Conservation (phyloP, 495 filamentous ascomycete genomes). For the Aspergillus sclerotioniger region DNA sequence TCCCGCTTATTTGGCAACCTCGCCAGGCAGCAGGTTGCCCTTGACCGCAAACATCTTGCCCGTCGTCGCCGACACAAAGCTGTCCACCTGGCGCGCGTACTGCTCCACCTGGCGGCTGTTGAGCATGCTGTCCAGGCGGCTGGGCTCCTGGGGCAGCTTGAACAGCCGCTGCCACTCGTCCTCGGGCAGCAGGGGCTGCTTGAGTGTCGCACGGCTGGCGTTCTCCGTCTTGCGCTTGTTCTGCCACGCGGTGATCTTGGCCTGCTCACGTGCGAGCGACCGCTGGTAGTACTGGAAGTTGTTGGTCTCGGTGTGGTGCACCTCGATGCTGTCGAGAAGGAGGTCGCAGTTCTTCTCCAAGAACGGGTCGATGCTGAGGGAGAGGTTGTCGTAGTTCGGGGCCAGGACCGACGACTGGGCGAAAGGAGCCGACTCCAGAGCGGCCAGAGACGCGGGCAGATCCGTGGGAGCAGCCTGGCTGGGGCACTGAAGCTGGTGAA, state of each 20-base stretch:
- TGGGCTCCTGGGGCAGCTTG: constrained; percentile 94
- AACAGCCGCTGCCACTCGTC: constrained; percentile 98
- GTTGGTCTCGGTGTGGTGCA: constrained; percentile 96
- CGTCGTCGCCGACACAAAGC: constrained; percentile 86
- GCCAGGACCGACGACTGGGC: constrained; percentile 59
- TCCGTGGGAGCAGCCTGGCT: constrained; percentile 59
- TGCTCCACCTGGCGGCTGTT: constrained; percentile 96
- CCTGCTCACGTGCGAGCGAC: constrained; percentile 89
- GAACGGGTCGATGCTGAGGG: constrained; percentile 94
- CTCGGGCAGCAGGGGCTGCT: constrained; percentile 86
- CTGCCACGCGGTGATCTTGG: constrained; percentile 95
- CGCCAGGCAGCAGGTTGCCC: constrained; percentile 58
- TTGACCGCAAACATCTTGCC: constrained; percentile 98
- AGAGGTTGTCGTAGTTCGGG: constrained; percentile 84
- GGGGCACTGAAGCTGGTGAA: constrained; percentile 77
- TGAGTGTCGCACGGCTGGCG: constrained; percentile 73
- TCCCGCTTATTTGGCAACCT: constrained; percentile 38
- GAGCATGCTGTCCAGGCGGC: constrained; percentile 84
- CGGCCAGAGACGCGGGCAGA: constrained; percentile 72
- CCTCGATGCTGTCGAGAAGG: constrained; percentile 92
- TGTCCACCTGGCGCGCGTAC: constrained; percentile 95
- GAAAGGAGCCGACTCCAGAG: constrained; percentile 57
- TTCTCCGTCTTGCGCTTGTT: constrained; percentile 95
- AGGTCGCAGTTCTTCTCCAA: constrained; percentile 98
- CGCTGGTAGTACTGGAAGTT: constrained; percentile 99